These are phyloP conservation scores for Casaregolazyma lundiana DNA, from an alignment of 1,139 yeast species.

Conservation along the genomic window DNA sequence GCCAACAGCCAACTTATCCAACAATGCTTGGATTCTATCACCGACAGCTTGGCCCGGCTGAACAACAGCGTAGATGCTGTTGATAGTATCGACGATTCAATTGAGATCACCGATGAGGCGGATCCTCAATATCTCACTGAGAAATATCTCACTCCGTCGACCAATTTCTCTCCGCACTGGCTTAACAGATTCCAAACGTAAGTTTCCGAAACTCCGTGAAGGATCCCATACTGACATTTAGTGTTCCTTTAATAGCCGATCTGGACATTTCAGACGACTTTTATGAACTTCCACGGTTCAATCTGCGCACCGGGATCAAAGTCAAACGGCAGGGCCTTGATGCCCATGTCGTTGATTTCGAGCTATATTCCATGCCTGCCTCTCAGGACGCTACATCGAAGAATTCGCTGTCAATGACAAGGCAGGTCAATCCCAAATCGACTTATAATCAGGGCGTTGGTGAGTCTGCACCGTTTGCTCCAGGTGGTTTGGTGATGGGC, in stretches of 20 bases:
- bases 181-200: constrained; percentile 33
- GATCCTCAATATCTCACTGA: constrained; percentile 20
- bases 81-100: background rate
- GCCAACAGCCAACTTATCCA: constrained; percentile 1
- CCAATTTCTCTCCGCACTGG: constrained; percentile 32
- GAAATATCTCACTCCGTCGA: constrained; percentile 33
- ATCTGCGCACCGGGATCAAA: constrained; percentile 38
- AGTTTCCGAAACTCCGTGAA: constrained; percentile 9
- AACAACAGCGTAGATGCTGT: constrained; percentile 1
- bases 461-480: constrained; percentile 81
- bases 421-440: constrained; percentile 61
- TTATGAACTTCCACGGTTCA: constrained; percentile 35
- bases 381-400: constrained; percentile 54
- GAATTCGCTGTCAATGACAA: constrained; percentile 65
- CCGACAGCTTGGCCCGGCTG: constrained; percentile 1
- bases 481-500: constrained; percentile 70
- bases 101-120: background rate
- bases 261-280: constrained; percentile 32
- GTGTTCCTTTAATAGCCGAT: constrained; percentile 36
- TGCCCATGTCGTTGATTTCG: constrained; percentile 60
- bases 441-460: constrained; percentile 68
- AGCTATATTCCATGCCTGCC: constrained; percentile 55
- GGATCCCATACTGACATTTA: constrained; percentile 8
- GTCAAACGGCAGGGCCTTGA: constrained; percentile 60
- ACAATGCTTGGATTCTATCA: constrained; percentile 4